phyloP scores from a whole-genome alignment of 2,329 filamentous ascomycete species.

The Xylariomycetidae sp. region DNA sequence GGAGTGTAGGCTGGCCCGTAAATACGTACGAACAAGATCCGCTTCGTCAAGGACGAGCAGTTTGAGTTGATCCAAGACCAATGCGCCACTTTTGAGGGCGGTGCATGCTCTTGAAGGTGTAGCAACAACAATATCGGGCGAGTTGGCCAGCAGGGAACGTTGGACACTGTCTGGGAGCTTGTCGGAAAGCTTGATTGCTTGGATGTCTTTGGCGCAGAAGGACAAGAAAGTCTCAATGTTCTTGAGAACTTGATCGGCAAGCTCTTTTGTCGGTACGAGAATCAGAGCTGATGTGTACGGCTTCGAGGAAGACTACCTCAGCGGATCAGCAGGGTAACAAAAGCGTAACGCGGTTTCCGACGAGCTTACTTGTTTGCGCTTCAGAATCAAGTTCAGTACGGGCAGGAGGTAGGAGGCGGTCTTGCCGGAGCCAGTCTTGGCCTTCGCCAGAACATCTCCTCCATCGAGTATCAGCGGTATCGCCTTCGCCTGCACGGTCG shows the following conservation, averaged over 20 bases:
- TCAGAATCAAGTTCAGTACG: slow-evolving; percentile 77
- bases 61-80: slow-evolving; percentile 65
- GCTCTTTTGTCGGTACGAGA: slow-evolving; percentile 88
- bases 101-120: slow-evolving; percentile 80
- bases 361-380: slow-evolving; percentile 60
- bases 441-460: slow-evolving; percentile 83
- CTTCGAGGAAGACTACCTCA: slow-evolving; percentile 9
- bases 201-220: slow-evolving; percentile 80
- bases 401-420: slow-evolving; percentile 94
- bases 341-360: no score
- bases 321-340: background rate
- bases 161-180: slow-evolving; percentile 88
- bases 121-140: slow-evolving; percentile 83
- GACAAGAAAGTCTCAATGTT: slow-evolving; percentile 68
- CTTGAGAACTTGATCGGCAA: slow-evolving; percentile 85
- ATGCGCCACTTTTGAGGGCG: slow-evolving; percentile 66
- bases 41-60: slow-evolving; percentile 90
- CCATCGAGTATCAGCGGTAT: slow-evolving; percentile 85
- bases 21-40: slow-evolving; percentile 80
- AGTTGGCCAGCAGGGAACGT: slow-evolving; percentile 75
- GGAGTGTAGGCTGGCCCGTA: no score
- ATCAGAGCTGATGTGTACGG: slow-evolving; percentile 69
- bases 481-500: slow-evolving; percentile 78
- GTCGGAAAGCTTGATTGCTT: slow-evolving; percentile 79
- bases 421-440: slow-evolving; percentile 94